Conservation (phyloP, 805 yeast genomes). For the Barnettozyma salicaria region DNA sequence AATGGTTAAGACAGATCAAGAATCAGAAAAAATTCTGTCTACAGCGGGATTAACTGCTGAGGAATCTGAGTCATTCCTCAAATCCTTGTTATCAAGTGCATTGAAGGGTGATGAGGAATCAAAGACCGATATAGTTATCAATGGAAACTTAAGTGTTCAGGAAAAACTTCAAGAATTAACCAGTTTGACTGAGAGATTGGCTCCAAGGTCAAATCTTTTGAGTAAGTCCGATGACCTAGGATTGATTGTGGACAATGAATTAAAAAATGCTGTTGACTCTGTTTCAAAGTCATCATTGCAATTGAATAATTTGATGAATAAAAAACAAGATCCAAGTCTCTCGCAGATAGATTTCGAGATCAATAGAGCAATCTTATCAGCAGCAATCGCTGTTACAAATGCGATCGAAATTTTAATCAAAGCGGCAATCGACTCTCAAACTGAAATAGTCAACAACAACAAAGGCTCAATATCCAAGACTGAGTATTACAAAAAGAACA, state of each 20-base stretch:
- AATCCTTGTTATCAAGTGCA: conserved; percentile 47
- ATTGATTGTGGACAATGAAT: conserved; percentile 65
- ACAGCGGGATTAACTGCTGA: conserved; percentile 53
- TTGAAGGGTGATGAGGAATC: conserved; percentile 52
- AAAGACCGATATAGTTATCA: conserved; percentile 70
- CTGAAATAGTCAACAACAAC: conserved; percentile 71
- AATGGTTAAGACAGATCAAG: conserved; percentile 41
- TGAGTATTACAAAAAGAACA: conserved; percentile 79
- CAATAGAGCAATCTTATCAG: conserved; percentile 68
- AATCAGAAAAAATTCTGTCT: conserved; percentile 44
- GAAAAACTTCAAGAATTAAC: conserved; percentile 56
- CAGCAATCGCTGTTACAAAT: conserved; percentile 75
- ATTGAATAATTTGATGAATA: conserved; percentile 44
- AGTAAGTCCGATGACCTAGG: conserved; percentile 43
- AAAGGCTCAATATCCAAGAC: conserved; percentile 59
- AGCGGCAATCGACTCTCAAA: conserved; percentile 76
- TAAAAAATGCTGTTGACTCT: conserved; percentile 65
- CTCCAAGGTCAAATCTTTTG: conserved; percentile 33
- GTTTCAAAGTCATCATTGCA: conserved; percentile 61
- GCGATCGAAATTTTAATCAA: conserved; percentile 67
- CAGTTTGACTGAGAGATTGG: conserved; percentile 49
- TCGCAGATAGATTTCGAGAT: conserved; percentile 57
- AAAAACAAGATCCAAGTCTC: conserved; percentile 44
- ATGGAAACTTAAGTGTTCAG: conserved; percentile 70
- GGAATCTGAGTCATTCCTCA: conserved; percentile 56